phyloP scores from a whole-genome alignment of 2,329 filamentous ascomycete genomes.

The Penicillium sp. region DNA sequence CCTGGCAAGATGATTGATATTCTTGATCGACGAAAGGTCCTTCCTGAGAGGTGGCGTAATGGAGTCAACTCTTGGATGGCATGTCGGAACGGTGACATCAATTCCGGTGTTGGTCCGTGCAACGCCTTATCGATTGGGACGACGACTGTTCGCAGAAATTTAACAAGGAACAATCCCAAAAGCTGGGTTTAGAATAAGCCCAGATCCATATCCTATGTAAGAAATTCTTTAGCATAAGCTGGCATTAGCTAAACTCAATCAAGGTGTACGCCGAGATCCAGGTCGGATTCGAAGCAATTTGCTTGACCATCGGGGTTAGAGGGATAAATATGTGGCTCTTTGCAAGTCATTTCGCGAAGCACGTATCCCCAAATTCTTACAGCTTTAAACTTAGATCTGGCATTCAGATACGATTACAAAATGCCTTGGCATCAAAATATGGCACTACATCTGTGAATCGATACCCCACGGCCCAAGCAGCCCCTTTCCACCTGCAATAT shows the following conservation, averaged over 20 bases:
- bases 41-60: background rate
- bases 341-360: background rate
- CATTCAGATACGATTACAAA: background rate
- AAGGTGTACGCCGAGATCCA: background rate
- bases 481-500: background rate
- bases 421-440: background rate
- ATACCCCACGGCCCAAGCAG: conserved; percentile 3
- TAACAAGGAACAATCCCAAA: background rate
- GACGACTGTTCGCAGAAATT: background rate
- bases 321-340: background rate
- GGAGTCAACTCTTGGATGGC: background rate
- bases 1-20: background rate
- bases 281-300: background rate
- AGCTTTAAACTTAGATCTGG: background rate
- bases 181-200: background rate
- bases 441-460: background rate
- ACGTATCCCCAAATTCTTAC: background rate
- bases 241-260: background rate
- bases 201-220: background rate
- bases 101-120: background rate
- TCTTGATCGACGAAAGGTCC: background rate
- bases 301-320: background rate
- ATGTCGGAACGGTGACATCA: background rate
- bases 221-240: background rate
- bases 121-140: background rate